Base-by-base conservation (phyloP, 768 basidiomycete species). In the Termitomyces bulborhizus region DNA sequence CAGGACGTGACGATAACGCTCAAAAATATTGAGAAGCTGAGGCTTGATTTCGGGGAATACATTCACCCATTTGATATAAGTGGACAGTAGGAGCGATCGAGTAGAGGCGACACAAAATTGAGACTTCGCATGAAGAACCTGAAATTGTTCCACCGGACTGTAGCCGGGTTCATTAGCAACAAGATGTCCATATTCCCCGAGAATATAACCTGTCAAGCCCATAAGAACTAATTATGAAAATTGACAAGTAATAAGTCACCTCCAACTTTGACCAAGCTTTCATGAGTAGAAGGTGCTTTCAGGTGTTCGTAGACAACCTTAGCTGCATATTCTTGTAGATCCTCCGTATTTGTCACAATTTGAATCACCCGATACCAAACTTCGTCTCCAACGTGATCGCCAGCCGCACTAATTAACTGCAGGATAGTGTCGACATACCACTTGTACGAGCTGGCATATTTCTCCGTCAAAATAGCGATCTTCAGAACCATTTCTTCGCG, bases 31-130 rank as follows among this genome's bases (percentile, higher is more conserved):
- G 67, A 98, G 64, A 29, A 99, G 82, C 61, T 98, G 94, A 6
- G 86, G 81, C 63, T 95, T 97, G 73, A 99, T 97, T 69, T 99
- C 97, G 18, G 97, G 97, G 71, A 98, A 99, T 54, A 99, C 91
- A 68, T 99, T 99, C 60, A 97, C 93, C 96, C 96, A 98, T 81
- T 99, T 99, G 75, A 98, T 88, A 68, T 99, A 99, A 0, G 97
- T 98, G 11, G 97, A 96, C 36, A 99, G 77, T 27, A 99, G 82
- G 31, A 99, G 78, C 0, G 95, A 88, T 34, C 96, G 84, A 7
- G 97, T 98, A 31, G 94, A 75, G 4, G 95, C 93, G 37, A 90
- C 81, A 66, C 95, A 97, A 66, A 93, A 90, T 68, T 96, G 93
- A 13, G 94, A 95, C 68, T 98, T 98, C 6, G 92, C 84, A 70